A percentile compares a stretch with the other conserved stretches of the same genome.
Conservation (phyloP, 2,329 filamentous ascomycete species). For the Huntiella bhutanensis region DNA sequence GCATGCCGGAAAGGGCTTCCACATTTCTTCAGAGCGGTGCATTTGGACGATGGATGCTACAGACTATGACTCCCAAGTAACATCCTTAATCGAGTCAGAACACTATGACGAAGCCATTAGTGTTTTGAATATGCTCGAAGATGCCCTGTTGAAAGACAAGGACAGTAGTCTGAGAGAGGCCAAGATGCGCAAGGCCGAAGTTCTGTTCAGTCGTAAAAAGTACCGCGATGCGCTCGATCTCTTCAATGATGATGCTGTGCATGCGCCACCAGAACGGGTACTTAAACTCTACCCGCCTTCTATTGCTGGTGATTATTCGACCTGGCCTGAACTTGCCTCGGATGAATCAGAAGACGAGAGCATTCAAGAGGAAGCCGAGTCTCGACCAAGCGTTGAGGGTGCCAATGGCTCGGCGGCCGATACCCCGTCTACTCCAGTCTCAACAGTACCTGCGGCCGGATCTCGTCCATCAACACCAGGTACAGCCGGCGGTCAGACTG, state of each 20-base stretch:
- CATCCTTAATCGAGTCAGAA: conserved; percentile 54
- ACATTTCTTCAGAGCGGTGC: conserved; percentile 75
- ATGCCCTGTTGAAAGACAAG: conserved; percentile 74
- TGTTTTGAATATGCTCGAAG: conserved; percentile 73
- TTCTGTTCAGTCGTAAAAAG: conserved; percentile 62
- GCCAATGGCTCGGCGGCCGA: not conserved
- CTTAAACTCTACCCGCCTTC: conserved; percentile 64
- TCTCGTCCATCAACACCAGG: conserved; percentile 8
- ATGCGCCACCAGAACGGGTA: conserved; percentile 75
- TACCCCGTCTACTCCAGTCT: not conserved
- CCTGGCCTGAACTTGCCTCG: conserved; percentile 26
- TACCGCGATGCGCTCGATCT: conserved; percentile 76
- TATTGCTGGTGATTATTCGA: conserved; percentile 67
- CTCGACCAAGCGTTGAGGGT: conserved; percentile 11
- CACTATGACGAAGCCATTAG: conserved; percentile 85
- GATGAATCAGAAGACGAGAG: conserved; percentile 22
- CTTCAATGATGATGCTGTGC: conserved; percentile 66
- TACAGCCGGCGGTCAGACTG: conserved; percentile 12
- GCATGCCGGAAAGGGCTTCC: conserved; percentile 87
- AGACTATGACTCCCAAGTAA: conserved; percentile 77
- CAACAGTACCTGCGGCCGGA: not conserved
- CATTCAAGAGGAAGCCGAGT: conserved; percentile 14
- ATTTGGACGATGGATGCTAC: conserved; percentile 95
- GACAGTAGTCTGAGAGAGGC: conserved; percentile 60
- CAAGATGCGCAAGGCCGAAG: conserved; percentile 80